Base-by-base conservation (phyloP, 2,329 filamentous ascomycete genomes). In the Cladosporium sp. region DNA sequence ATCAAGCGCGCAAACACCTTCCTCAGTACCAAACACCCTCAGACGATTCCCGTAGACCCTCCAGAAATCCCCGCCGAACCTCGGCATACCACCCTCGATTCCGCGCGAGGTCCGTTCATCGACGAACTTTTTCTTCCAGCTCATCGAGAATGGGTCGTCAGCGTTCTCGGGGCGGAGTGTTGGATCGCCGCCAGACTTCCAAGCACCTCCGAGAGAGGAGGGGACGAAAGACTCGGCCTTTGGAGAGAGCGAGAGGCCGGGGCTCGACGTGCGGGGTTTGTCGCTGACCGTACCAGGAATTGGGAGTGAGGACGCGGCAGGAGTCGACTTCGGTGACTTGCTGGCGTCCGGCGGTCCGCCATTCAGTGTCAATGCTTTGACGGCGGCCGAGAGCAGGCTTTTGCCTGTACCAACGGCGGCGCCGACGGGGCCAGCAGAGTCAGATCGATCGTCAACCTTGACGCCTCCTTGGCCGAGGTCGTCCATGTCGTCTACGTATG, bases 21-120 rank as follows among this genome's bases (percentile, higher is more conserved):
- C 81, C 43, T 73, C 61, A 0, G 80, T 83, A 2, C 81, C 82
- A 68, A 83, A 84, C 1, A 82, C 75, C 37, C 81, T 70, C 52
- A 84, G 62, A 57, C 75, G 79, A 58, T 84, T 84, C 1, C 77
- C 77, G 62, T 83, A 82, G 9, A 75, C 64, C 3, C 67, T 60
- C 82, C 82, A 85, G 61, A 84, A 83, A 13, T 70, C 66, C 4
- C 70, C 71, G 1, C 71, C 70, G 53, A 77, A 77, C 1, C 69
- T 63, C 7, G 82, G 81, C 55, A 85, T 77, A 3, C 65, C 65
- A 8, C 60, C 59, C 14, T 58, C 53, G 8, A 66, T 58, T 1
- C 41, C 45, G 3, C 46, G 38, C 8, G 33, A 7, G 2, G 44
- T 22, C 18, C 28, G 28, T 6, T 37, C 19, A 35, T 58, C 55